A percentile compares a stretch with the other conserved stretches of the same genome.
phyloP scores from a whole-genome alignment of 1,284 basidiomycete species.

The Caloboletus firmus region DNA sequence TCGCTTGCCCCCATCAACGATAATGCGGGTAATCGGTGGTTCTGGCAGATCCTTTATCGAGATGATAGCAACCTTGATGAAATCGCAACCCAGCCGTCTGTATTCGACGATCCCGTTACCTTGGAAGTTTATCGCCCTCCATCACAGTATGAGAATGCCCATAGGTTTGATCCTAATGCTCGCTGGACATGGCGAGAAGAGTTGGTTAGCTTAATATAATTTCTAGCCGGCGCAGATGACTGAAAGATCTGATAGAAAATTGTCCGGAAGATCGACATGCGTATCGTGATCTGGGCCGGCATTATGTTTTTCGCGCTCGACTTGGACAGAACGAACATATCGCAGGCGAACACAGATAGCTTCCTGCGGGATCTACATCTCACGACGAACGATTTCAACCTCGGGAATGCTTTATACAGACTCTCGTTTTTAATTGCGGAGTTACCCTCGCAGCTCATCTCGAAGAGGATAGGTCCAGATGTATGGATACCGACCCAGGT shows the following conservation, averaged over 20 bases:
- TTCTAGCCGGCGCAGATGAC: not conserved
- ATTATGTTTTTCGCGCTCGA: constrained; percentile 66
- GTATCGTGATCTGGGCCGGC: constrained; percentile 64
- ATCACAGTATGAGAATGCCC: constrained; percentile 56
- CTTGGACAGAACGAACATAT: constrained; percentile 57
- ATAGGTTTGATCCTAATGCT: constrained; percentile 64
- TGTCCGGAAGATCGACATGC: constrained; percentile 60
- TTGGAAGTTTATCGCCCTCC: constrained; percentile 57
- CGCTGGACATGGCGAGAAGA: constrained; percentile 76
- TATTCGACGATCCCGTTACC: constrained; percentile 57
- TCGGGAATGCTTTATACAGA: constrained; percentile 61
- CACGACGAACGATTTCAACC: constrained; percentile 60
- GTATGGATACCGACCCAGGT: constrained; percentile 72
- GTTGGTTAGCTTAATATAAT: constrained; percentile 36
- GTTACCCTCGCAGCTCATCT: constrained; percentile 70
- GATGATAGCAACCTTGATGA: constrained; percentile 41
- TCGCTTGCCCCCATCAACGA: constrained; percentile 31
- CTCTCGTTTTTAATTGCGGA: constrained; percentile 61
- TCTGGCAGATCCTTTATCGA: constrained; percentile 27
- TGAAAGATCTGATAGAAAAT: constrained; percentile 38
- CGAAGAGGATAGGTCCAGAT: constrained; percentile 69
- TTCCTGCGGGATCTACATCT: constrained; percentile 52
- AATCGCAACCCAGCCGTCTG: constrained; percentile 58
- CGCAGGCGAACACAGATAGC: constrained; percentile 59
- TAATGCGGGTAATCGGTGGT: not conserved